A percentile compares a stretch with the other conserved stretches of the same genome.
These are phyloP conservation scores for Phytophthora litchii DNA, from an alignment of 352 stramenopile species.

Conservation along the genomic window DNA sequence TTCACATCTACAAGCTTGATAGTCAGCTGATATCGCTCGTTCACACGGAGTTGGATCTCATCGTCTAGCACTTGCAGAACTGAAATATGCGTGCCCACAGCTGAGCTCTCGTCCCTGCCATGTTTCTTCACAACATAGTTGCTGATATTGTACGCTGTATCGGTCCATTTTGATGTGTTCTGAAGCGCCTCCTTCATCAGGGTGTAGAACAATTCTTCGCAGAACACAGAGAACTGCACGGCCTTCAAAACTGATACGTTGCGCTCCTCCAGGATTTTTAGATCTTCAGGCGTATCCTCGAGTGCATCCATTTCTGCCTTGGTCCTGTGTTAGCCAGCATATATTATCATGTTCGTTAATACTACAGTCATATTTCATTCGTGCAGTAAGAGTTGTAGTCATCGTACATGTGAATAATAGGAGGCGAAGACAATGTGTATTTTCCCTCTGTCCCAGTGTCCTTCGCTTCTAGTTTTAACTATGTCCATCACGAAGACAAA, in stretches of 20 bases:
- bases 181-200: slow-evolving; percentile 84
- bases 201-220: slow-evolving; percentile 85
- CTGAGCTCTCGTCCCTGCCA: slow-evolving; percentile 35
- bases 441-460: slow-evolving; percentile 38
- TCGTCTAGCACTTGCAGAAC: slow-evolving; percentile 85
- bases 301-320: slow-evolving; percentile 61
- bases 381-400: background rate
- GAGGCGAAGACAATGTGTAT: slow-evolving; percentile 53
- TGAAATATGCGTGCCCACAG: slow-evolving; percentile 47
- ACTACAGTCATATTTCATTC: background rate
- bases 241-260: slow-evolving; percentile 77
- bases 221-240: slow-evolving; percentile 89
- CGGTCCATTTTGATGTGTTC: slow-evolving; percentile 67
- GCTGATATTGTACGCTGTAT: slow-evolving; percentile 68
- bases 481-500: slow-evolving; percentile 10
- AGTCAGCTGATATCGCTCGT: slow-evolving; percentile 73
- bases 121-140: slow-evolving; percentile 64
- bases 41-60: slow-evolving; percentile 78
- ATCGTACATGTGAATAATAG: slow-evolving; percentile 52
- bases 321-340: slow-evolving; percentile 37
- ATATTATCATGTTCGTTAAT: background rate
- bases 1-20: slow-evolving; percentile 77
- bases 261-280: slow-evolving; percentile 64
- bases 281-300: slow-evolving; percentile 66
- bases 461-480: slow-evolving; percentile 48